These are phyloP conservation scores for Mycosphaerella arachidis DNA, from an alignment of 2,329 filamentous ascomycete genomes.

Conservation along the genomic window DNA sequence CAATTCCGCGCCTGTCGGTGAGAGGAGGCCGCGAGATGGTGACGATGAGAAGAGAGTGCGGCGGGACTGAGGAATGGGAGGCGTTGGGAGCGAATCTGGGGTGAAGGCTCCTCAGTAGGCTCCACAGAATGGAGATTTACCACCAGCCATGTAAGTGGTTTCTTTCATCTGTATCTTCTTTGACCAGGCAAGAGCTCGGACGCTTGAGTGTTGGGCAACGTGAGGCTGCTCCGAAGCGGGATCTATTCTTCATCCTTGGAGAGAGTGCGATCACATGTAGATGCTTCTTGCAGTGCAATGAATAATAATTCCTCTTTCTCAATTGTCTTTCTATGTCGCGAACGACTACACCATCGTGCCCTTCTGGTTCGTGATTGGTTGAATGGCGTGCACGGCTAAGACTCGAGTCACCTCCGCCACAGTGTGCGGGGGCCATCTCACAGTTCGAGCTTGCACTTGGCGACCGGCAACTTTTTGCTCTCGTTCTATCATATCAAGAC, in stretches of 20 bases:
- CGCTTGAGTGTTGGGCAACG: too few species aligned
- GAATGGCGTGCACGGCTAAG: background rate
- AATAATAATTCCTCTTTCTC: too few species aligned
- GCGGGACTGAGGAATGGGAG: conserved; percentile 32
- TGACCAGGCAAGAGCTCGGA: too few species aligned
- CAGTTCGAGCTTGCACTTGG: background rate
- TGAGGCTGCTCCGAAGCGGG: too few species aligned
- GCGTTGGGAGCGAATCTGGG: conserved; percentile 6
- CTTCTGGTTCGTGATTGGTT: background rate
- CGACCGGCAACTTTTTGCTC: background rate
- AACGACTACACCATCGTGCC: background rate
- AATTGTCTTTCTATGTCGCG: background rate
- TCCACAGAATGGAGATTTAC: background rate
- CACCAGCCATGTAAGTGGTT: background rate
- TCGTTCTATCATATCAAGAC: background rate
- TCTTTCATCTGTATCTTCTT: background rate
- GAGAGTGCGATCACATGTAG: too few species aligned
- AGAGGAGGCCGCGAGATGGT: conserved; percentile 48
- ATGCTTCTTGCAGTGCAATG: too few species aligned
- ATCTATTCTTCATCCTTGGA: too few species aligned
- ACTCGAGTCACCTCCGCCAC: background rate
- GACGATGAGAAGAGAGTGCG: conserved; percentile 43
- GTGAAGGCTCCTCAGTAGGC: background rate
- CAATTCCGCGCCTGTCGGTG: conserved; percentile 66
- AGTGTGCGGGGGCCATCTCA: background rate